Conservation (phyloP, 176 grass and related monocot species). For the Eleusine indica region DNA sequence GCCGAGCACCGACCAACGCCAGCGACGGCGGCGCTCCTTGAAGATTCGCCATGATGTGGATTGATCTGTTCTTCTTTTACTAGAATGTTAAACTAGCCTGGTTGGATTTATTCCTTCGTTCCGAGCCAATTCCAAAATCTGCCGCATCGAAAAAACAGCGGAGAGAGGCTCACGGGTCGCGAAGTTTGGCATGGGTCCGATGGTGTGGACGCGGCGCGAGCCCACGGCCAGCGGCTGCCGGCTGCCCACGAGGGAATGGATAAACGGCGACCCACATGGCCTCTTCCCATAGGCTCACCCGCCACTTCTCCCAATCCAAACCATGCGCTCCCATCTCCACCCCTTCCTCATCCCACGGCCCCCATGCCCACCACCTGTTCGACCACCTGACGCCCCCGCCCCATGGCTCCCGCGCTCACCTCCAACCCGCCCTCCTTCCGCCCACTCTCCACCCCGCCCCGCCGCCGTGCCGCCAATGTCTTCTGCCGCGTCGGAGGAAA, state of each 20-base stretch:
- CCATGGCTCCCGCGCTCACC: constrained; percentile 90
- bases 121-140: neutral
- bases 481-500: constrained; percentile 48
- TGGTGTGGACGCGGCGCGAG: constrained; percentile 13
- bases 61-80: too few species aligned
- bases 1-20: too few species aligned
- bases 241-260: constrained; percentile 20
- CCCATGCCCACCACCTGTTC: constrained; percentile 51
- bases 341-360: constrained; percentile 51
- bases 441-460: constrained; percentile 40
- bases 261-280: constrained; percentile 49
- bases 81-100: too few species aligned
- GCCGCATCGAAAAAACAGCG: neutral
- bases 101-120: too few species aligned
- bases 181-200: constrained; percentile 17
- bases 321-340: constrained; percentile 31
- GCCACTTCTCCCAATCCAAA: constrained; percentile 46
- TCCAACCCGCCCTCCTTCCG: constrained; percentile 75
- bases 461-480: constrained; percentile 38
- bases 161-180: neutral
- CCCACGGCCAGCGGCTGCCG: constrained; percentile 26
- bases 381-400: constrained; percentile 36
- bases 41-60: too few species aligned
- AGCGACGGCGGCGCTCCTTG: too few species aligned
- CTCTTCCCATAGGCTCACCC: constrained; percentile 44